Evolutionary conservation across 1,139 yeast species (phyloP).

Genomic region (Saccharomyces hybrid): DNA sequence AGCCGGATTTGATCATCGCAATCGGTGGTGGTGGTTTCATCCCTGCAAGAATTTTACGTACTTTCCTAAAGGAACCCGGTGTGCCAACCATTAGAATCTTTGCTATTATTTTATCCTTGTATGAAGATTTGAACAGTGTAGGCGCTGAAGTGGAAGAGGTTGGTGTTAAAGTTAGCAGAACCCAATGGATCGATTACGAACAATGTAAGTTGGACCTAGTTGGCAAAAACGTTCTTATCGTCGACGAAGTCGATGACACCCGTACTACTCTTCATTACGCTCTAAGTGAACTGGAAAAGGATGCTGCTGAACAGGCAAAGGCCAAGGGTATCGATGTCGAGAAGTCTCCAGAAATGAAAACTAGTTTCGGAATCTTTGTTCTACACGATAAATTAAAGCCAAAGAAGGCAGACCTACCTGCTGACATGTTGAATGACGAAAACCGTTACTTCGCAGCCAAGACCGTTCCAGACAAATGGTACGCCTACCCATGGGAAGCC

Average conservation of each 20-base stretch:
- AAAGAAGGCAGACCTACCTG: slow-evolving; percentile 65
- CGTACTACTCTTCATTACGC: slow-evolving; percentile 62
- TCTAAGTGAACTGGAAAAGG: slow-evolving; percentile 48
- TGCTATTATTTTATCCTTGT: slow-evolving; percentile 56
- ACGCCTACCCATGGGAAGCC: slow-evolving; percentile 97
- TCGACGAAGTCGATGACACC: slow-evolving; percentile 66
- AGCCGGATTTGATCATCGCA: slow-evolving; percentile 54
- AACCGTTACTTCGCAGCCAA: slow-evolving; percentile 81
- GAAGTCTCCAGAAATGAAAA: slow-evolving; percentile 38
- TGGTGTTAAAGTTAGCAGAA: slow-evolving; percentile 54
- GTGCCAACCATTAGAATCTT: slow-evolving; percentile 55
- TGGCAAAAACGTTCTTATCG: slow-evolving; percentile 54
- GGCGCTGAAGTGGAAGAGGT: slow-evolving; percentile 40
- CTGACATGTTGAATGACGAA: slow-evolving; percentile 36
- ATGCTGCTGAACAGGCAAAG: slow-evolving; percentile 44
- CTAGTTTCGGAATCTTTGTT: slow-evolving; percentile 83
- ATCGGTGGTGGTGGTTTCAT: slow-evolving; percentile 68
- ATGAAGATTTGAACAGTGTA: slow-evolving; percentile 46
- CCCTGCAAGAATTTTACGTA: slow-evolving; percentile 57
- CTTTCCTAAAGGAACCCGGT: slow-evolving; percentile 49
- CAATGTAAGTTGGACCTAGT: slow-evolving; percentile 43
- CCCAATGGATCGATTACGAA: slow-evolving; percentile 63
- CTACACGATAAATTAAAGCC: slow-evolving; percentile 87
- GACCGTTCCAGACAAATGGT: slow-evolving; percentile 89
- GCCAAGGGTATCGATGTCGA: slow-evolving; percentile 37